Percentiles rank a stretch among this genome's conserved stretches.
phyloP scores from a whole-genome alignment of 2,329 filamentous ascomycete species.

The Scedosporium apiospermum region DNA sequence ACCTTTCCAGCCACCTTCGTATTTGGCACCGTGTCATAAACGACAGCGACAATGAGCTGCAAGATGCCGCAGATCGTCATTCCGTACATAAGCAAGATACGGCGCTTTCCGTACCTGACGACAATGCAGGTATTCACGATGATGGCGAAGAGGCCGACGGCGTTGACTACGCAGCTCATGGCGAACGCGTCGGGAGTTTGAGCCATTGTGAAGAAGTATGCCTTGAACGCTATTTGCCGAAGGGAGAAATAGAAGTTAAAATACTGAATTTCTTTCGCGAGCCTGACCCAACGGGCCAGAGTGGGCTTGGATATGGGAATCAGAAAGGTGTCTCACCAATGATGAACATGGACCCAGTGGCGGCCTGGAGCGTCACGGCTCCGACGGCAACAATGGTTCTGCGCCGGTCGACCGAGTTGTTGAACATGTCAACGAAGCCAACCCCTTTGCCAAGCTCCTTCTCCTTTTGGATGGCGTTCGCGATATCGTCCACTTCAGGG shows the following conservation, averaged over 20 bases:
- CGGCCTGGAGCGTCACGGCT: conserved; percentile 32
- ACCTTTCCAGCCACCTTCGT: conserved; percentile 24
- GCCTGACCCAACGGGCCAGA: too few species aligned
- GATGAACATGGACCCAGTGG: conserved; percentile 34
- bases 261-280: too few species aligned
- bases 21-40: conserved; percentile 29
- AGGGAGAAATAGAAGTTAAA: too few species aligned
- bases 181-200: conserved; percentile 37
- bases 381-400: conserved; percentile 30
- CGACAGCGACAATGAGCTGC: conserved; percentile 39
- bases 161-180: conserved; percentile 39
- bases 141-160: conserved; percentile 37
- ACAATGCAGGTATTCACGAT: conserved; percentile 38
- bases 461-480: conserved; percentile 24
- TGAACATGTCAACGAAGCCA: conserved; percentile 31
- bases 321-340: conserved; percentile 14
- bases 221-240: conserved; percentile 28
- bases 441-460: conserved; percentile 20
- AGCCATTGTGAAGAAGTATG: conserved; percentile 47
- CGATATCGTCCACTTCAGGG: conserved; percentile 28
- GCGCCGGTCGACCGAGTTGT: conserved; percentile 31
- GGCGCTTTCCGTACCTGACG: conserved; percentile 35
- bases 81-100: conserved; percentile 36
- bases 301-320: background rate
- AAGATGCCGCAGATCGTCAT: conserved; percentile 35